Percentiles rank a stretch among this genome's conserved stretches.
phyloP scores from a whole-genome alignment of 306 rosid genomes.

The Prinsepia uniflora region DNA sequence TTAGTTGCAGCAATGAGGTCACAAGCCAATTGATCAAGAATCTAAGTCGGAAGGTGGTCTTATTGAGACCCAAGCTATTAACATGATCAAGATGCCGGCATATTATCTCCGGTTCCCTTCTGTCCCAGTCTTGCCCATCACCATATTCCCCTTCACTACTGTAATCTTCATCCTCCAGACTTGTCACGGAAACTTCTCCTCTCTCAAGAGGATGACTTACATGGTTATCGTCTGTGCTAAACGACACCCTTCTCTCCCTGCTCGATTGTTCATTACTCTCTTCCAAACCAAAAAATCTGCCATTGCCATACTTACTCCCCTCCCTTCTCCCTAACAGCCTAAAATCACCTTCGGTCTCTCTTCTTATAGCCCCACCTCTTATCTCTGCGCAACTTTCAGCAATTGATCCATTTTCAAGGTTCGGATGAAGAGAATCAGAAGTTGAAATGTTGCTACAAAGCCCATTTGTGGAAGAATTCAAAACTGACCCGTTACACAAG shows the following conservation, averaged over 20 bases:
- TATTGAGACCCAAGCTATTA: slow-evolving; percentile 79
- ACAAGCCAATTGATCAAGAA: slow-evolving; percentile 90
- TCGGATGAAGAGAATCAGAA: slow-evolving; percentile 39
- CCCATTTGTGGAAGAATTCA: slow-evolving; percentile 29
- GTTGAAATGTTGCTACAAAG: slow-evolving; percentile 36
- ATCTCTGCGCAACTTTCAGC: slow-evolving; percentile 48
- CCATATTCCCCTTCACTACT: slow-evolving; percentile 76
- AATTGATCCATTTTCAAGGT: slow-evolving; percentile 51
- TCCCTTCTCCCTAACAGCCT: slow-evolving; percentile 84
- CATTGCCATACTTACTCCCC: slow-evolving; percentile 58
- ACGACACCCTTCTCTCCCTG: slow-evolving; percentile 73
- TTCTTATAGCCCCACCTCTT: slow-evolving; percentile 76
- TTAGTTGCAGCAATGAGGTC: slow-evolving; percentile 76
- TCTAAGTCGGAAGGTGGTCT: slow-evolving; percentile 76
- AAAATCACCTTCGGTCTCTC: slow-evolving; percentile 91
- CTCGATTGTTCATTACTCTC: slow-evolving; percentile 46
- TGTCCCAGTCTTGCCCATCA: slow-evolving; percentile 52
- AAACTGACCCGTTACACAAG: slow-evolving; percentile 22
- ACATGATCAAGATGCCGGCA: slow-evolving; percentile 80
- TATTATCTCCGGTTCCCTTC: slow-evolving; percentile 68
- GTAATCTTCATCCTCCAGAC: slow-evolving; percentile 71
- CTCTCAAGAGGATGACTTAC: slow-evolving; percentile 43
- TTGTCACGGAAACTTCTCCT: slow-evolving; percentile 58
- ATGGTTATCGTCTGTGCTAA: slow-evolving; percentile 63
- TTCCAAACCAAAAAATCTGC: slow-evolving; percentile 76